Percentiles rank a stretch among this genome's conserved stretches.
Conservation (phyloP, 371 early-diverging fungal species). For the Mortierella polycephala region DNA sequence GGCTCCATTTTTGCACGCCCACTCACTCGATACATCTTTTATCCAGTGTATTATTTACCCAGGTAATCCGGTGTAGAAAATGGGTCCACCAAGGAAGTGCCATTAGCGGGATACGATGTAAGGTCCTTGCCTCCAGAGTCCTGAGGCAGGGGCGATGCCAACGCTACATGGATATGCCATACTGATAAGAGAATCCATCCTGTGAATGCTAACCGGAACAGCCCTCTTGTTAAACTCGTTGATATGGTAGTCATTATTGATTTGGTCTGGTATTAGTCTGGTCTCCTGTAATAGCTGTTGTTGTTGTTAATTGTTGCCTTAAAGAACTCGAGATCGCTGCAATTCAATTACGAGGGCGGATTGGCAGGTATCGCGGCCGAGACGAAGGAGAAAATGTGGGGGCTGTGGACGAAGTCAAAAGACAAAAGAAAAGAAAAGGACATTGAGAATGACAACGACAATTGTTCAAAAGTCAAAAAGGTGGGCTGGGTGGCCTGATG, state of each 20-base stretch:
- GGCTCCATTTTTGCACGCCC: no score
- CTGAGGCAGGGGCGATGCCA: constrained; percentile 6
- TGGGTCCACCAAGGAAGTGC: constrained; percentile 11
- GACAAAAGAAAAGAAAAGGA: background rate
- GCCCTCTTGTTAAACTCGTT: background rate
- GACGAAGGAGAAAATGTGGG: no score
- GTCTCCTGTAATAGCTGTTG: no score
- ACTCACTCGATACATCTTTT: no score
- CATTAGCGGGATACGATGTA: background rate
- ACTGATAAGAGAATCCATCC: background rate
- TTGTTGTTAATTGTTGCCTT: no score
- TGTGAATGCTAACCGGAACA: background rate
- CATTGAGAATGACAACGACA: background rate
- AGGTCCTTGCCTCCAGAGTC: background rate
- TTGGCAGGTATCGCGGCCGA: no score
- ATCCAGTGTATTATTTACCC: no score
- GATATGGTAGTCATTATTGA: no score
- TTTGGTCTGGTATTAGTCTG: no score
- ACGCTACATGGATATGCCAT: background rate
- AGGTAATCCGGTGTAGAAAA: constrained; percentile 22
- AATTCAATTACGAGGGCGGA: no score
- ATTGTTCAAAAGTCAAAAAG: background rate
- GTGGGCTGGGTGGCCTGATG: background rate
- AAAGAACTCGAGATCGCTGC: no score
- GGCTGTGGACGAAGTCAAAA: no score